Percentiles rank a stretch among this genome's conserved stretches.
Evolutionary conservation across 192 early-diverging fungal genomes (phyloP).

Genomic region (Coemansia sp.): DNA sequence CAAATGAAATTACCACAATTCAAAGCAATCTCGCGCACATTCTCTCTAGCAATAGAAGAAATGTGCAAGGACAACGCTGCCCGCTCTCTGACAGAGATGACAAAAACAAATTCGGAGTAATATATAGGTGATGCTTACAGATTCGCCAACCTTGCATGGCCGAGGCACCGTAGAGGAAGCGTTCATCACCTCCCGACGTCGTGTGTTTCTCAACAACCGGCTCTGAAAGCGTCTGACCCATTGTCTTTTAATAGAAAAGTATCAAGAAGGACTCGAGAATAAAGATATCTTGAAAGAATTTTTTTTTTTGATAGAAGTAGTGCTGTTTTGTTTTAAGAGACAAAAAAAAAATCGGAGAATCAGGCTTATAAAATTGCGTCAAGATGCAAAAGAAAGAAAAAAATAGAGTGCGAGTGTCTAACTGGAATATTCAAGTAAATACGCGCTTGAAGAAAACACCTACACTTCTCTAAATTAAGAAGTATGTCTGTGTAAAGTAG

Average conservation of each 20-base stretch:
- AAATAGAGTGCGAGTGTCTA: not conserved
- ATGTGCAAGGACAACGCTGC: not conserved
- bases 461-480: conserved; percentile 5
- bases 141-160: conserved; percentile 97
- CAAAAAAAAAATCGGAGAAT: not conserved
- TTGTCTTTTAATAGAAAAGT: conserved; percentile 38
- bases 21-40: not conserved
- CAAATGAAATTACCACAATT: not conserved
- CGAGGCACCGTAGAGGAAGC: conserved; percentile 80
- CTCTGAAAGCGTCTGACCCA: conserved; percentile 97
- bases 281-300: conserved; percentile 9
- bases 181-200: conserved; percentile 66
- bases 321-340: conserved; percentile 1
- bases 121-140: conserved; percentile 44
- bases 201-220: conserved; percentile 90
- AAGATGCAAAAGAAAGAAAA: not conserved
- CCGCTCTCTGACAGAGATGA: not conserved
- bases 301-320: conserved; percentile 3
- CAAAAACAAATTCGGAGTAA: conserved; percentile 3
- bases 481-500: not conserved
- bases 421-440: conserved; percentile 4
- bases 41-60: not conserved
- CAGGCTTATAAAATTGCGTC: not conserved
- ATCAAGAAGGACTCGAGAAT: conserved; percentile 9
- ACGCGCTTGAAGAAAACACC: conserved; percentile 4